Conservation (phyloP, 495 filamentous ascomycete species). For the Oleoguttula mirabilis region DNA sequence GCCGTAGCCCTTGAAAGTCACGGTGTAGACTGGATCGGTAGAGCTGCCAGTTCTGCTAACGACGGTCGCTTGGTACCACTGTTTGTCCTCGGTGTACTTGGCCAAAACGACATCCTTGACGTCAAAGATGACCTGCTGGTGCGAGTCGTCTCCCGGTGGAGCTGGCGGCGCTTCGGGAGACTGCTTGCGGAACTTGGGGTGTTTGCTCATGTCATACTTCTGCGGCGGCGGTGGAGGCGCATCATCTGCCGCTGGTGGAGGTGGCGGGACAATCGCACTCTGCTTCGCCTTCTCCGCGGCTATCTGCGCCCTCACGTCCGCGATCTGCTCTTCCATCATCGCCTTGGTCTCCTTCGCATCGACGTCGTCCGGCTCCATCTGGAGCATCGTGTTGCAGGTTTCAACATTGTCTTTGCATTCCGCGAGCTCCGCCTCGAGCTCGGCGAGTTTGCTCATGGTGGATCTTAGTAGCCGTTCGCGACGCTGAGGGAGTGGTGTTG, state of each 20-base stretch:
- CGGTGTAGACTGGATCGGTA: slow-evolving; percentile 77
- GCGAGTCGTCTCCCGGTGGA: slow-evolving; percentile 22
- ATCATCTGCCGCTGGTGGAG: slow-evolving; percentile 10
- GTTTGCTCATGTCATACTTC: slow-evolving; percentile 18
- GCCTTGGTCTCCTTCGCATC: slow-evolving; percentile 12
- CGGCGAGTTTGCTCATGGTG: slow-evolving; percentile 14
- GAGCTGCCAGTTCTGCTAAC: slow-evolving; percentile 85
- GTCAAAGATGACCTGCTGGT: slow-evolving; percentile 45
- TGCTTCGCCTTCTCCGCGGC: slow-evolving; percentile 8
- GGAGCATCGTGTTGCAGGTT: slow-evolving; percentile 13
- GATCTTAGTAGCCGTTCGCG: too few relatives aligned
- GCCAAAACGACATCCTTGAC: slow-evolving; percentile 87
- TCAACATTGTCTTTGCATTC: slow-evolving; percentile 9
- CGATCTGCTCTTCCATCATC: slow-evolving; percentile 9
- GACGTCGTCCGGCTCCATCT: slow-evolving; percentile 8
- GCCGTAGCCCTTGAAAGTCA: slow-evolving; percentile 84
- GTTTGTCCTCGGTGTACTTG: slow-evolving; percentile 83
- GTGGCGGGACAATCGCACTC: slow-evolving; percentile 1
- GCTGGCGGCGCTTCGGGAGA: slow-evolving; percentile 36
- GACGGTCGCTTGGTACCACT: slow-evolving; percentile 86
- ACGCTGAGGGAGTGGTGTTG: slow-evolving; percentile 1
- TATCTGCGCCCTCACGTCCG: slow-evolving; percentile 9
- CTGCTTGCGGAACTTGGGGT: slow-evolving; percentile 23
- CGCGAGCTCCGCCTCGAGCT: slow-evolving; percentile 13
- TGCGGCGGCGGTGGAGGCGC: slow-evolving; percentile 6